Conservation (phyloP, 352 stramenopile genomes). For the Peronospora farinosa region DNA sequence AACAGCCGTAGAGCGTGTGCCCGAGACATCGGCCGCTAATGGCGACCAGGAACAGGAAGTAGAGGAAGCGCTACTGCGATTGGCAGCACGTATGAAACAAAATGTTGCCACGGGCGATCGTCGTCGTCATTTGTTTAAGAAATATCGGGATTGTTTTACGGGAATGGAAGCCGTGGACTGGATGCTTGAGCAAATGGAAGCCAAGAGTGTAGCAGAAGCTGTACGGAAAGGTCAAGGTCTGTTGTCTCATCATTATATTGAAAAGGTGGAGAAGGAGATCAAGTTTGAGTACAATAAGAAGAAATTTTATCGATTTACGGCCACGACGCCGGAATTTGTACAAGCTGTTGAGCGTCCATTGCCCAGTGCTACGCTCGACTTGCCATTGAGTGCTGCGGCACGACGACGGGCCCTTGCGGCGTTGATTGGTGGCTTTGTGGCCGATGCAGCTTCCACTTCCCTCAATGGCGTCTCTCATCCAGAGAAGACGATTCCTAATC, state of each 20-base stretch:
- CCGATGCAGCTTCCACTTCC: constrained; percentile 67
- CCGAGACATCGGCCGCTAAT: constrained; percentile 32
- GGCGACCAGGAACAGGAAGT: constrained; percentile 44
- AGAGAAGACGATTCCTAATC: constrained; percentile 74
- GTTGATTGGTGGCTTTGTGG: constrained; percentile 70
- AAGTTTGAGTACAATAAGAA: constrained; percentile 85
- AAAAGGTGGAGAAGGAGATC: constrained; percentile 77
- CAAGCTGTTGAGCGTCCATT: constrained; percentile 38
- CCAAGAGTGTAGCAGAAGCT: constrained; percentile 69
- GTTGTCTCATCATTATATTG: constrained; percentile 59
- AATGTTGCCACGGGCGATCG: constrained; percentile 70
- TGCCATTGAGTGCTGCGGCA: constrained; percentile 55
- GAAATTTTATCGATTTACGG: constrained; percentile 73
- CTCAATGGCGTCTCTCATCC: constrained; percentile 73
- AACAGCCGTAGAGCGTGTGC: constrained; percentile 49
- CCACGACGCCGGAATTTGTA: constrained; percentile 71
- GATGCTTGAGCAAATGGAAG: constrained; percentile 84
- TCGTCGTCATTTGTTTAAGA: constrained; percentile 71
- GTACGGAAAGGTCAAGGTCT: constrained; percentile 76
- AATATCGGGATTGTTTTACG: constrained; percentile 77
- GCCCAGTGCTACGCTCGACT: constrained; percentile 49
- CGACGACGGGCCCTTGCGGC: constrained; percentile 55
- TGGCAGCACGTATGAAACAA: constrained; percentile 74
- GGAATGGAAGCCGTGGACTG: constrained; percentile 82
- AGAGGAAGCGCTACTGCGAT: constrained; percentile 58